Conservation (phyloP, 164 flowering plant genomes). For the Vitis rupestris region DNA sequence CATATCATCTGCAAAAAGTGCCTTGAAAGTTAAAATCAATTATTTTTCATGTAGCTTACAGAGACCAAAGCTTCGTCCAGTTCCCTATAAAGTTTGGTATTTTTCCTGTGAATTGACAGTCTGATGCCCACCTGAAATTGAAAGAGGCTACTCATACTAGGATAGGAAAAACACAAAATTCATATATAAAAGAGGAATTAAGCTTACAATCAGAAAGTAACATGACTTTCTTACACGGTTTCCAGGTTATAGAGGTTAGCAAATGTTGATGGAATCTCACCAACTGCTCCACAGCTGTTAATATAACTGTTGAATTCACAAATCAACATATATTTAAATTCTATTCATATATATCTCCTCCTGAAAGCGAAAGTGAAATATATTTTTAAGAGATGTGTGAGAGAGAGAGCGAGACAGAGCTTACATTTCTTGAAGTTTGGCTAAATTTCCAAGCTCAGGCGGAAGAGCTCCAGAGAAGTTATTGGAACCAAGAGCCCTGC, state of each 20-base stretch:
- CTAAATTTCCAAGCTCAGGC: conserved; percentile 43
- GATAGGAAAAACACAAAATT: background rate
- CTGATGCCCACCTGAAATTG: conserved; percentile 18
- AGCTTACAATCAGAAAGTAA: no score
- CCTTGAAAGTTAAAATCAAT: no score
- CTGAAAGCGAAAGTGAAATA: no score
- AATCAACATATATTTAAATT: no score
- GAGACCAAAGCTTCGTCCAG: conserved; percentile 6
- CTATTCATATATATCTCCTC: no score
- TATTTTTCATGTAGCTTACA: conserved; percentile 4
- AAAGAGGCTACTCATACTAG: background rate
- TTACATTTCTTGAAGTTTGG: conserved; percentile 37
- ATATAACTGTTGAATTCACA: conserved; percentile 1
- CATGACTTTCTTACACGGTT: conserved; percentile 11
- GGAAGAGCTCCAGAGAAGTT: conserved; percentile 59
- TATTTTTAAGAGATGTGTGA: no score
- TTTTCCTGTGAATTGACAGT: conserved; percentile 14
- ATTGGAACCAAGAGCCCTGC: conserved; percentile 39
- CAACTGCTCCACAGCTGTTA: conserved; percentile 19
- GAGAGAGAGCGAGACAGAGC: conserved; percentile 1
- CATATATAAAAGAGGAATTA: no score
- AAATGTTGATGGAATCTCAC: conserved; percentile 26
- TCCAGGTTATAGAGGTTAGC: conserved; percentile 11
- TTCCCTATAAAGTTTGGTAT: conserved; percentile 21
- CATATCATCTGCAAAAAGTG: no score